Conservation (phyloP, 1,139 yeast species). For the Geotrichum cucujoidarum region DNA sequence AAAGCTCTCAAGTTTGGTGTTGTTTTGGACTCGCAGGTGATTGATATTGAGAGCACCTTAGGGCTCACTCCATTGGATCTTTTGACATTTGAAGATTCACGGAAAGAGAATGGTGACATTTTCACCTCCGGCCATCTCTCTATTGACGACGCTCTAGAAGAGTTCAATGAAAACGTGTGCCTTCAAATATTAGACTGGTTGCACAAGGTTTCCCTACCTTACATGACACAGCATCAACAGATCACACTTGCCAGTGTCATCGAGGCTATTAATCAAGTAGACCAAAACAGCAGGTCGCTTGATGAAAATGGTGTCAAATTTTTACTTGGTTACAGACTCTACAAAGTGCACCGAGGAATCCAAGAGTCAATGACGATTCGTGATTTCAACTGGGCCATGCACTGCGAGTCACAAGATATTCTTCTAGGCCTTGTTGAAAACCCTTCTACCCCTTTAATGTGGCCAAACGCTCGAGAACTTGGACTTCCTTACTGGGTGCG, state of each 20-base stretch:
- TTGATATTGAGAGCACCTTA: slow-evolving; percentile 28
- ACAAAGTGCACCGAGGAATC: slow-evolving; percentile 48
- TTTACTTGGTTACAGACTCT: slow-evolving; percentile 66
- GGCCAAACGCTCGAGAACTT: slow-evolving; percentile 57
- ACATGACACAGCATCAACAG: slow-evolving; percentile 86
- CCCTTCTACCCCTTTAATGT: slow-evolving; percentile 42
- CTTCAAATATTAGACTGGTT: slow-evolving; percentile 54
- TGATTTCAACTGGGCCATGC: slow-evolving; percentile 84
- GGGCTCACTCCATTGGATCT: slow-evolving; percentile 22
- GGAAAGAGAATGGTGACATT: slow-evolving; percentile 10
- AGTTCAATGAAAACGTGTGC: slow-evolving; percentile 46
- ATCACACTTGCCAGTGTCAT: slow-evolving; percentile 69
- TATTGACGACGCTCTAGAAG: slow-evolving; percentile 41
- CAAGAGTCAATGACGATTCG: slow-evolving; percentile 61
- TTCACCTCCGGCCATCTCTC: slow-evolving; percentile 13
- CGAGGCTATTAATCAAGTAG: slow-evolving; percentile 55
- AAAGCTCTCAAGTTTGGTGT: slow-evolving; percentile 50
- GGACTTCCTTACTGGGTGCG: slow-evolving; percentile 75
- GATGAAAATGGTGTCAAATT: slow-evolving; percentile 74
- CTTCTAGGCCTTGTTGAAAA: slow-evolving; percentile 53
- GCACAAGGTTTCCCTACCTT: slow-evolving; percentile 64
- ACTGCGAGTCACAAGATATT: slow-evolving; percentile 71
- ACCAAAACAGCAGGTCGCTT: slow-evolving; percentile 46
- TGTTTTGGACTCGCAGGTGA: slow-evolving; percentile 29
- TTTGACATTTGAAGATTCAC: slow-evolving; percentile 4